Base-by-base conservation (phyloP, 148 eudicot genomes). In the Rhododendron mucronatum region DNA sequence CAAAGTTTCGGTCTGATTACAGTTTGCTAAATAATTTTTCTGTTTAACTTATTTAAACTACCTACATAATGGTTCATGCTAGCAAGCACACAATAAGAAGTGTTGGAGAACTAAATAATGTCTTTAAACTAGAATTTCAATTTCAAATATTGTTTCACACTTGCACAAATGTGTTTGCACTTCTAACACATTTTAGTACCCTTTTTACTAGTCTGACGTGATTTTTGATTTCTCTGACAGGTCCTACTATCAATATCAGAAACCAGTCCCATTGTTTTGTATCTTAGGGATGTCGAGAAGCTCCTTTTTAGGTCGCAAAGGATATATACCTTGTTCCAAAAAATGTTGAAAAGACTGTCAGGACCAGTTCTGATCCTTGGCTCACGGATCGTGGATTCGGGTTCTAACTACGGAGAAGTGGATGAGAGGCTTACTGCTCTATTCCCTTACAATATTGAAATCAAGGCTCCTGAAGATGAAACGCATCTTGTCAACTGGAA, bases 401-500 rank as follows among this genome's bases (percentile, higher is more conserved):
- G 88, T 50, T 83, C 76, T 82, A 91, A 90, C 80, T 93, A 86
- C 41, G 83, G 88, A 86, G 93, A 89, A 84, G 84, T 92, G 73
- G 96, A 95, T 82, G 96, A 94, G 77, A 92, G 87, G 86, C 92
- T 96, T 14, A 86, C 88, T 87, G 91, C 93, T 88, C 86, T 95
- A n/a, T 95, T 96, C 83, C 94, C 99, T 8, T 96, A 96, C 83
- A 94, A 94, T 84, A 93, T 96, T 51, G 96, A 95, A 80, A 94
- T 96, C 55, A 93, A 84, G 89, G 92, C 99, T 73, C 99, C 99
- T 35, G 93, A 94, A 88, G 98, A 96, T 85, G 96, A 92, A 90
- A 92, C 88, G 35, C 94, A 88, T 83, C 93, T 91, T 69, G 96
- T 94, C 35, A 94, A 93, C 90, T 95, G 99, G 99, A 95, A 94